Base-by-base conservation (phyloP, 2,329 filamentous ascomycete species). In the Tolypocladium endophyticum region DNA sequence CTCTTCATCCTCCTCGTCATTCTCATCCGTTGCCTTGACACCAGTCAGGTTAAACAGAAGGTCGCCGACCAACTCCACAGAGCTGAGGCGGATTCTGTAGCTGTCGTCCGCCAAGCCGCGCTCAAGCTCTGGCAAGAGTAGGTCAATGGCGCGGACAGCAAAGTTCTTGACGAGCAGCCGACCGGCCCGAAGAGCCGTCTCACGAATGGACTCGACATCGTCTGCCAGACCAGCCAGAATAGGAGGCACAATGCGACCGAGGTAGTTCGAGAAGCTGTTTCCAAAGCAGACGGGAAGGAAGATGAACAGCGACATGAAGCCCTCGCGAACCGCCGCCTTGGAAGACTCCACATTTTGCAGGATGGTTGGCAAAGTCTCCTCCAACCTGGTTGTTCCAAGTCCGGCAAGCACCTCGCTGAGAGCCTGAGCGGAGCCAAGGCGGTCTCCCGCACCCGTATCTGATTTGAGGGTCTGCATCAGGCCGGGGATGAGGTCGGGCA, bases 281-380 rank as follows among this genome's bases (percentile, higher is more conserved):
- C 94, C 94, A 69, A 99, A 99, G 77, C 94, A 99, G 58, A 96
- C 94, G 16, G 94, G 94, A 77, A 99, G 85, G 83, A 97, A 99
- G 66, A 99, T 97, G 76, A 99, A 99, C 47, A 99, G 83, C 9
- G 94, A 97, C 94, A 99, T 99, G 79, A 99, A 99, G 54, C 94
- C 94, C 79, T 99, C 94, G 68, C 94, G 87, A 64, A 99, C 91
- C 59, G 92, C 86, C 23, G 94, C 73, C 75, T 96, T 97, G 66
- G 88, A 85, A 68, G 93, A 97, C 66, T 91, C 87, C 65, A 96
- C 93, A 69, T 99, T 99, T 69, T 97, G 93, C 47, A 99, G 77
- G 67, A 99, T 96, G 16, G 93, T 97, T 45, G 94, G 95, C 54
- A 99, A 79, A 6, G 92, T 97, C 75, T 99, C 95, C 74, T 99